Conservation (phyloP, 805 yeast species). For the Kuraishia ogatae region DNA sequence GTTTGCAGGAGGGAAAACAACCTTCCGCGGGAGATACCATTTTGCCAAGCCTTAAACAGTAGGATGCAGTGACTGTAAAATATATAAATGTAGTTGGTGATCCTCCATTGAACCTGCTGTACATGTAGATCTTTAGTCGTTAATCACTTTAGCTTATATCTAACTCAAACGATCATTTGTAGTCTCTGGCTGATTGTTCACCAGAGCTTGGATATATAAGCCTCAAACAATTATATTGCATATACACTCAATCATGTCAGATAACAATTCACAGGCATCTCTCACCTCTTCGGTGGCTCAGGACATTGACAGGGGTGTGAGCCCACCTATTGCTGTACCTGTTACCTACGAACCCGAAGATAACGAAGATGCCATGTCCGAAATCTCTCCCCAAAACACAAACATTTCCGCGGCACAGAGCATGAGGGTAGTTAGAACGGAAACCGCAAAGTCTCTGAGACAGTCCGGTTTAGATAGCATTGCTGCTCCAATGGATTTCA, state of each 20-base stretch:
- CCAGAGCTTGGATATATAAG: no score
- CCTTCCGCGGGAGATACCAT: background rate
- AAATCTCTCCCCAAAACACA: conserved; percentile 19
- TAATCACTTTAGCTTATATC: no score
- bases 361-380: conserved; percentile 38
- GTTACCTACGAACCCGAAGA: conserved; percentile 26
- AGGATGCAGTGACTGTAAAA: background rate
- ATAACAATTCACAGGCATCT: background rate
- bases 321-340: background rate
- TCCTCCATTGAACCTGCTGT: background rate
- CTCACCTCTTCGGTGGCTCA: conserved; percentile 1
- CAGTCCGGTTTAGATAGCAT: conserved; percentile 52
- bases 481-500: conserved; percentile 46
- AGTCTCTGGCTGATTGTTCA: no score
- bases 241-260: background rate
- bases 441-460: conserved; percentile 62
- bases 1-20: no score
- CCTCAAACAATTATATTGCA: no score
- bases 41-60: background rate
- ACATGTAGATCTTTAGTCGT: no score
- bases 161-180: no score
- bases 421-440: conserved; percentile 46
- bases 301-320: background rate
- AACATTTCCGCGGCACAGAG: conserved; percentile 23
- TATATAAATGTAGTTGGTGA: background rate